A percentile compares a stretch with the other conserved stretches of the same genome.
Conservation (phyloP, 2,329 filamentous ascomycete genomes). For the Fusarium sp. region DNA sequence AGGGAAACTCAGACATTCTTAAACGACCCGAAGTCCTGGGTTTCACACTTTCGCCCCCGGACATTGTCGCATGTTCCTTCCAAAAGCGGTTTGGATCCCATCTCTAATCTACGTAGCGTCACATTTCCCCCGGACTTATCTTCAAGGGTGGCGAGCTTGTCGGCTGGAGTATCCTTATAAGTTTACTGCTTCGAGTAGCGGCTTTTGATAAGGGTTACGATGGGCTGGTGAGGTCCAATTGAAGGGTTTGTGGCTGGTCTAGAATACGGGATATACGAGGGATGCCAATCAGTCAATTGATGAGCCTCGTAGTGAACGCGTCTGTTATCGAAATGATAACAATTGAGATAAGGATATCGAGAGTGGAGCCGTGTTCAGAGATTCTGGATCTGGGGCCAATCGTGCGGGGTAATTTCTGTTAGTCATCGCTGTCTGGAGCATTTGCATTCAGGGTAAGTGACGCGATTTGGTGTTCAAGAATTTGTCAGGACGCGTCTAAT, state of each 20-base stretch:
- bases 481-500: not conserved
- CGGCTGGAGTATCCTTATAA: slow-evolving; percentile 12
- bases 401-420: slow-evolving; percentile 47
- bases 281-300: not conserved
- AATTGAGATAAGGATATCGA: not conserved
- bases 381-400: slow-evolving; percentile 11
- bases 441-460: not conserved
- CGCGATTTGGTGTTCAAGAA: not conserved
- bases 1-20: not conserved
- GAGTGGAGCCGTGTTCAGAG: not conserved
- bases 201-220: too few relatives aligned
- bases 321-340: too few relatives aligned
- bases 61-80: slow-evolving; percentile 36
- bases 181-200: too few relatives aligned
- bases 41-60: slow-evolving; percentile 6
- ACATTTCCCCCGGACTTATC: slow-evolving; percentile 18
- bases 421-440: slow-evolving; percentile 10
- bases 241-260: not conserved
- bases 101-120: slow-evolving; percentile 12
- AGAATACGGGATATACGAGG: not conserved
- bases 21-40: not conserved
- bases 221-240: not conserved
- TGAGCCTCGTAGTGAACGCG: too few relatives aligned
- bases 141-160: not conserved
- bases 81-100: slow-evolving; percentile 29